Conservation (phyloP, 768 basidiomycete species). For the Mycena filopes region DNA sequence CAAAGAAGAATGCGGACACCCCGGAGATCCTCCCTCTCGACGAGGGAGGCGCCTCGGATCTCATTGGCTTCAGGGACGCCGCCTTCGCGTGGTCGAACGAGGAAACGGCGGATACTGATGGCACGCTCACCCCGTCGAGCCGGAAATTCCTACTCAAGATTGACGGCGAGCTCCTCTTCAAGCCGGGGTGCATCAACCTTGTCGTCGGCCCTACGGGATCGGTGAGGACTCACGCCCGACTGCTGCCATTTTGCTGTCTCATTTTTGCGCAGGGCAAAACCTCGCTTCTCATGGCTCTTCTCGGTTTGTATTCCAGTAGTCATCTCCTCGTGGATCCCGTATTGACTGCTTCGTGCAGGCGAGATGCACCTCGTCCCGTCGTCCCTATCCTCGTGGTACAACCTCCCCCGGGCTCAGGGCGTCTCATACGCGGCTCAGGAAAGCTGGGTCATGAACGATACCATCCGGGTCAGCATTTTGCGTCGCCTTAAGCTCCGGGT, state of each 20-base stretch:
- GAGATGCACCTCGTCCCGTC: conserved; percentile 74
- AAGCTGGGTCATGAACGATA: conserved; percentile 86
- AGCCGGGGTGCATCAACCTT: conserved; percentile 62
- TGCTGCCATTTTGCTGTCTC: background rate
- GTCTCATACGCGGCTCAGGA: conserved; percentile 87
- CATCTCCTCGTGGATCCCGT: too few relatives aligned
- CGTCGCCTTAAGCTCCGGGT: too few relatives aligned
- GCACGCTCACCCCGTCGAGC: conserved; percentile 47
- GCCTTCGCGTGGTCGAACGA: conserved; percentile 65
- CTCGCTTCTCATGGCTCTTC: conserved; percentile 71
- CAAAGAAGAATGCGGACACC: conserved; percentile 35
- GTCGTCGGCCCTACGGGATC: conserved; percentile 69
- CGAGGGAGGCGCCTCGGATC: conserved; percentile 30
- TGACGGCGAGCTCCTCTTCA: conserved; percentile 65
- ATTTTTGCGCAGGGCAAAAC: conserved; percentile 59
- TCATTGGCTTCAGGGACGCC: conserved; percentile 64
- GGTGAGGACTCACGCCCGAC: background rate
- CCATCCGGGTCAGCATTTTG: conserved; percentile 61
- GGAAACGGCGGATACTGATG: conserved; percentile 27
- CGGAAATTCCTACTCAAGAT: conserved; percentile 62
- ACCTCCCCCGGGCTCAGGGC: conserved; percentile 73
- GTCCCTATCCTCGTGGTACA: conserved; percentile 67
- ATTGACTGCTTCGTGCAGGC: conserved; percentile 40
- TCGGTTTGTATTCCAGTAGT: conserved; percentile 46
- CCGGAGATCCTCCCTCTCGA: conserved; percentile 6